phyloP scores from a whole-genome alignment of 208 protist species.

The Wallacemonas sp. region DNA sequence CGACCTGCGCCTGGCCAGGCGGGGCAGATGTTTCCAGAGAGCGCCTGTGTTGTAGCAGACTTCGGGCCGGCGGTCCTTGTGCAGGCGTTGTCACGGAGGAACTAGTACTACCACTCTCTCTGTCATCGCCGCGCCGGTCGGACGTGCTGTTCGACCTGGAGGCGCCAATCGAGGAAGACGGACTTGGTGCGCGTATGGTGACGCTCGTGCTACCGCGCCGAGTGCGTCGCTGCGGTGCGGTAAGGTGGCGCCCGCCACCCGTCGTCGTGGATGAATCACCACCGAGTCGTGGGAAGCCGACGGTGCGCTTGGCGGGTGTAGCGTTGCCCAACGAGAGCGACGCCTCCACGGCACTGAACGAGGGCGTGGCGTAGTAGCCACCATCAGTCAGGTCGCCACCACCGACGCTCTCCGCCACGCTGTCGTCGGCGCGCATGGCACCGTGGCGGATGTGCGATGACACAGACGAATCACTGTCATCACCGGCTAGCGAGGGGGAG shows the following conservation, averaged over 20 bases:
- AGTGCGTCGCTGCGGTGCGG: not conserved
- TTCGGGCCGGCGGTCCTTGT: not conserved
- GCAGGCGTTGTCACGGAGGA: not conserved
- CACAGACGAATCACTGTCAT: not conserved
- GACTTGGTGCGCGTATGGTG: not conserved
- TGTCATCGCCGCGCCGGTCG: not conserved
- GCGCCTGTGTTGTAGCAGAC: not conserved
- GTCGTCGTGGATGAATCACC: not conserved
- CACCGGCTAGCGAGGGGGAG: not conserved
- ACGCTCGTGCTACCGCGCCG: conserved; percentile 3
- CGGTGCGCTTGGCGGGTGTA: not conserved
- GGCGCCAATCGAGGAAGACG: not conserved
- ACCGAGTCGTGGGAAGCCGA: not conserved
- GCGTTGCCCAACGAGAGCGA: not conserved
- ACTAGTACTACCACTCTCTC: not conserved
- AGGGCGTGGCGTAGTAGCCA: conserved; percentile 7
- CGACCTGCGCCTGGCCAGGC: too few relatives aligned
- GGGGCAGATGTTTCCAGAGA: too few relatives aligned
- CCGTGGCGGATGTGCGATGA: not conserved
- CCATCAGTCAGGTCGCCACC: not conserved
- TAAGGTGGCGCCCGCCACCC: not conserved
- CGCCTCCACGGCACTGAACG: conserved; percentile 6
- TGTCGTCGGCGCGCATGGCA: not conserved
- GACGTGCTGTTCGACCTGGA: not conserved
- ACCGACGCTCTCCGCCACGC: too few relatives aligned